Base-by-base conservation (phyloP, 257 asterid species). In the Pogostemon cablin region DNA sequence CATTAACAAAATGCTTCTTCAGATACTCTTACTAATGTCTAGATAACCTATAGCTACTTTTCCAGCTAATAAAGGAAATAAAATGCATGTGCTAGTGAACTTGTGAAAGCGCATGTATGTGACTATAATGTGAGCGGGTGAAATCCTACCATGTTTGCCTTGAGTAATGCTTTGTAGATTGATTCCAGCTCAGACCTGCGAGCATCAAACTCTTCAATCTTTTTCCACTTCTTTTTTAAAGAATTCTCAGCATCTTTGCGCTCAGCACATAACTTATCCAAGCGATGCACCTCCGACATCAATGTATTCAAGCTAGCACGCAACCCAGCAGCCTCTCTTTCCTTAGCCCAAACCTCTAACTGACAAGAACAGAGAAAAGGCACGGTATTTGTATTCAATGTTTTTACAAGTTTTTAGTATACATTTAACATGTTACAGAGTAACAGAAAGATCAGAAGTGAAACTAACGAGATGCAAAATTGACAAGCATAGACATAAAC, bases 331-430 rank as follows among this genome's bases (percentile, higher is more conserved):
- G 92, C 95, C 80, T 95, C 98, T 77, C 98, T 86, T 82, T 95
- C 99, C 87, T 91, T 95, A 65, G 93, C 80, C 99, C 98, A 95
- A 79, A 91, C 96, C 81, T 95, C 99, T 74, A 95, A 75, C 99
- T 95, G 78, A 76, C 70, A 77, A 72, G 37, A 62, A 62, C 15
- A 69, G 43, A 69, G 71, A 75, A 80, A 68, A 43, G 41, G 58
- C 59, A 63, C 40, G 57, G 37, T 63, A 55, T 9, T 60, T 48
- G 52, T 40, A 48, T 47, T 15, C 67, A 55, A 60, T 40, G 42
- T 58, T 59, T 48, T 55, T 17, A 42, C 71, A 62, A 9, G 61
- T 47, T 67, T 37, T 55, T 50, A 53, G 37, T 69, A 7, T 38
- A 59, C 68, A 15, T 35, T 65, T 37, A 32, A 54, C 34, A 53